phyloP scores from a whole-genome alignment of 768 basidiomycete genomes.

The Pleurotus eryngii region DNA sequence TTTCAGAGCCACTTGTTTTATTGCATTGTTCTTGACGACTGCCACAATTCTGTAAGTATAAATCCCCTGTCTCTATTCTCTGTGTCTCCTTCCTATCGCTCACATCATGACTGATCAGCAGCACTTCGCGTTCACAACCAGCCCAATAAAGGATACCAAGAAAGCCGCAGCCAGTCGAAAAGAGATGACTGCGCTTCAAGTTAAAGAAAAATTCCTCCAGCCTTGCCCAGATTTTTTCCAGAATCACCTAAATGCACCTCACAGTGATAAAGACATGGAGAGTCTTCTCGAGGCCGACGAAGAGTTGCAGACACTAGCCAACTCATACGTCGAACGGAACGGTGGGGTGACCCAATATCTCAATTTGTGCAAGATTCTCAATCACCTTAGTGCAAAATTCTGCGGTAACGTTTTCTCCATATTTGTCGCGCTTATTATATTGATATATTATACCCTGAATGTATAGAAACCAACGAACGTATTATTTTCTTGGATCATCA shows the following conservation, averaged over 20 bases:
- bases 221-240: not conserved
- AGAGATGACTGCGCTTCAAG: not conserved
- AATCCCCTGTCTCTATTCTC: not conserved
- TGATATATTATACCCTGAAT: not conserved
- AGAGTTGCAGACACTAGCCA: not conserved
- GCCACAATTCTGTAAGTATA: not conserved
- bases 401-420: not conserved
- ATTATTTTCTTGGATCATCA: not conserved
- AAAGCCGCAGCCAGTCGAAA: not conserved
- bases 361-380: not conserved
- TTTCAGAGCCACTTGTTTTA: too few species aligned
- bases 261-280: not conserved
- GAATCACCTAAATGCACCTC: not conserved
- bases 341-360: not conserved
- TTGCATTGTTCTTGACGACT: too few species aligned
- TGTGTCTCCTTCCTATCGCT: not conserved
- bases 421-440: not conserved
- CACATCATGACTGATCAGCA: not conserved
- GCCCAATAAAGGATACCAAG: not conserved
- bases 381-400: not conserved
- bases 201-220: not conserved
- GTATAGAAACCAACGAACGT: not conserved
- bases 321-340: not conserved
- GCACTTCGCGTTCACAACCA: not conserved
- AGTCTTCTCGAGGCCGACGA: not conserved